These are phyloP conservation scores for Dryadomyces quercivorus DNA, from an alignment of 2,329 filamentous ascomycete species.

Conservation along the genomic window DNA sequence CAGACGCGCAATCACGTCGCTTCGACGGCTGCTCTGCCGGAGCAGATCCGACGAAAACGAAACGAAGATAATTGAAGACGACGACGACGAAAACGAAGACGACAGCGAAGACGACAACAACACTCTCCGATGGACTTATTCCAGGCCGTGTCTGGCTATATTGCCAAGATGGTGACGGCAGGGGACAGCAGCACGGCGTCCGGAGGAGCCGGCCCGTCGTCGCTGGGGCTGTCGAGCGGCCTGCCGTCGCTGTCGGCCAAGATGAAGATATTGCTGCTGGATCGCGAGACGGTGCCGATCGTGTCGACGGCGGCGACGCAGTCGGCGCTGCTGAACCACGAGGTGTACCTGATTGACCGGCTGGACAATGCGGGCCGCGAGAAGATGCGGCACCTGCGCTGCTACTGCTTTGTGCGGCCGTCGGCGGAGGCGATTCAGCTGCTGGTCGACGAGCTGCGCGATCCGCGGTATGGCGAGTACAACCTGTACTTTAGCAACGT, in stretches of 20 bases:
- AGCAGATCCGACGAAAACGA: too few relatives aligned
- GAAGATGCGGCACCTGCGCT: slow-evolving; percentile 95
- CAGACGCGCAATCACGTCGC: neutral
- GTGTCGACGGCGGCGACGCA: slow-evolving; percentile 93
- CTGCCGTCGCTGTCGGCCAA: slow-evolving; percentile 55
- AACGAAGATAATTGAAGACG: too few relatives aligned
- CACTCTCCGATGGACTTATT: slow-evolving; percentile 68
- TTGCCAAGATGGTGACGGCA: slow-evolving; percentile 86
- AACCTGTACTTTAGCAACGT: slow-evolving; percentile 97
- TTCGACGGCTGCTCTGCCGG: too few relatives aligned
- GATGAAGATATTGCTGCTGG: slow-evolving; percentile 96
- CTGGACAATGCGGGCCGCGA: slow-evolving; percentile 81
- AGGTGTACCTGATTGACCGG: slow-evolving; percentile 95
- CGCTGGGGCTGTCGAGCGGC: slow-evolving; percentile 23
- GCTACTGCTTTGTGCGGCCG: slow-evolving; percentile 84
- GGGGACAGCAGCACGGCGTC: slow-evolving; percentile 54
- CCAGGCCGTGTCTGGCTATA: slow-evolving; percentile 84
- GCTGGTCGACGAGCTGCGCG: slow-evolving; percentile 87
- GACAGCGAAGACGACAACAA: too few relatives aligned
- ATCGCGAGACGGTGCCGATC: slow-evolving; percentile 87
- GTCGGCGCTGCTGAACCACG: slow-evolving; percentile 85
- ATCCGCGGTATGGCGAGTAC: slow-evolving; percentile 96
- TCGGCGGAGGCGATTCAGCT: slow-evolving; percentile 87
- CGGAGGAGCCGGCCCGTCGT: slow-evolving; percentile 51
- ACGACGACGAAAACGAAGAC: too few relatives aligned